Base-by-base conservation (phyloP, 306 rosid species). In the Vigna hirtella region DNA sequence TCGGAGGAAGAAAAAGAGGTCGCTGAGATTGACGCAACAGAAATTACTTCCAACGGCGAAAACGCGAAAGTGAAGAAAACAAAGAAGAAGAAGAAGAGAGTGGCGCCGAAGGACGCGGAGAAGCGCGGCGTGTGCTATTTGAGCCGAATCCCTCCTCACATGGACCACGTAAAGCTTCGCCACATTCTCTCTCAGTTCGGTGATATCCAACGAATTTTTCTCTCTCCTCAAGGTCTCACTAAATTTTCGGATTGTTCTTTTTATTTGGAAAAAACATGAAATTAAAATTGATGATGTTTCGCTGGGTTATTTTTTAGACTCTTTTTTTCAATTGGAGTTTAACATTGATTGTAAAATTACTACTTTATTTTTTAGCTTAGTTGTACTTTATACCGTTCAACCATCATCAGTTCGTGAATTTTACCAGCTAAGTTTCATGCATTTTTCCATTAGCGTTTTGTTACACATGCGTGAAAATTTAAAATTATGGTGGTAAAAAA, bases 71-170 rank as follows among this genome's bases (percentile, higher is more conserved):
- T n/a, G 38, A 49, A 51, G 66, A 28, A 57, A 1, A 3, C 28
- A 6, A 14, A 47, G 70, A 17, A 57, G 24, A 68, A 26, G 38
- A 36, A 18, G 47, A 73, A 52, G 70, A 34, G 34, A 24, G 12
- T 9, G 22, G 43, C 15, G 15, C 7, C 7, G 26, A 74, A 67
- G 22, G 20, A n/a, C 6, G 53, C 6, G 72, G 73, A 81, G 76
- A 87, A 58, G 81, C 94, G 91, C 1, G 99, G 99, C 1, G 86
- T 95, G 51, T 93, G 97, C 80, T 93, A 91, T 73, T 26, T 91
- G 83, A 88, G 97, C 78, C 90, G 97, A 7, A 88, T 95, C 69
- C 97, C 98, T 1, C 98, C 93, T 14, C 95, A 83, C 61, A 94
- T 92, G 97, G 92, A 92, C 81, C 95, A 82, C 16, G 68, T 85